Evolutionary conservation across 495 filamentous ascomycete species (phyloP).

Genomic region (Hyaloscypha hepaticicola): DNA sequence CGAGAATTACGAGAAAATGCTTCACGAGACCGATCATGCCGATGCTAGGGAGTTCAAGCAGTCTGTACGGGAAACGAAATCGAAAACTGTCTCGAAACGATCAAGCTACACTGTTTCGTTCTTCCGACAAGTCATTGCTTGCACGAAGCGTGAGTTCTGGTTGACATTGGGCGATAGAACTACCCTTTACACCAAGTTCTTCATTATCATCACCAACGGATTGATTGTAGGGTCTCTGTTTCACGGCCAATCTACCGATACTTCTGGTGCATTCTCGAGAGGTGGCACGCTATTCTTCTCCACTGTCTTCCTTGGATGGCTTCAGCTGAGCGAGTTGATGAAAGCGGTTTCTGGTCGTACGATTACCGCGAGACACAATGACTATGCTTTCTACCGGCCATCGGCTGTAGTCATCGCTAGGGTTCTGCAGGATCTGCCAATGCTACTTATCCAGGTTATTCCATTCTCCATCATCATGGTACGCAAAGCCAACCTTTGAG

Average conservation of each 20-base stretch:
- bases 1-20: conserved; percentile 56
- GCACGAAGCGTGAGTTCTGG: conserved; percentile 28
- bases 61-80: conserved; percentile 65
- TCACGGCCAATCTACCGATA: conserved; percentile 63
- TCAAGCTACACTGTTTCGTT: conserved; percentile 71
- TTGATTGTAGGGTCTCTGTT: conserved; percentile 65
- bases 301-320: conserved; percentile 68
- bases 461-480: conserved; percentile 54
- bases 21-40: conserved; percentile 57
- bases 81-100: conserved; percentile 59
- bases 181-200: conserved; percentile 39
- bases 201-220: background rate
- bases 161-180: conserved; percentile 67
- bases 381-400: conserved; percentile 79
- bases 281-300: conserved; percentile 65
- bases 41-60: conserved; percentile 69
- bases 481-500: conserved; percentile 75
- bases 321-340: conserved; percentile 56
- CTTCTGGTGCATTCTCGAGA: conserved; percentile 50
- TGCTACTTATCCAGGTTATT: conserved; percentile 36
- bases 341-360: conserved; percentile 51
- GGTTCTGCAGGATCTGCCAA: conserved; percentile 71
- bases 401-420: conserved; percentile 73
- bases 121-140: conserved; percentile 53
- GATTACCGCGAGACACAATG: conserved; percentile 77